A percentile compares a stretch with the other conserved stretches of the same genome.
Conservation (phyloP, 2,329 filamentous ascomycete species). For the Penicillium sp. region DNA sequence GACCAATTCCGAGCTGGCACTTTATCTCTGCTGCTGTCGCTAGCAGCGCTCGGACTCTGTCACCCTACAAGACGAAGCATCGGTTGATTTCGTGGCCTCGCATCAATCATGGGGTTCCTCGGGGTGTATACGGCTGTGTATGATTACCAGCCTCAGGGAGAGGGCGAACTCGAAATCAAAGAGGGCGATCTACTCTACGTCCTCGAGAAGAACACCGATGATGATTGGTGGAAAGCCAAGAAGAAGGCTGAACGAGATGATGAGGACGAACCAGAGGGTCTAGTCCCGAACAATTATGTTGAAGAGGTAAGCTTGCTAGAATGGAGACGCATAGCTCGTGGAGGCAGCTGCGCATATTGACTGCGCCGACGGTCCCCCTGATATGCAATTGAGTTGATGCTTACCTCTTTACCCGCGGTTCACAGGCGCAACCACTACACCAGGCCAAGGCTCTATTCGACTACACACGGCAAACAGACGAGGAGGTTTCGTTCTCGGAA, state of each 20-base stretch:
- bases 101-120: slow-evolving; percentile 75
- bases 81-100: slow-evolving; percentile 1
- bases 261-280: slow-evolving; percentile 84
- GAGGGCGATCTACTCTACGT: slow-evolving; percentile 91
- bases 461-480: slow-evolving; percentile 94
- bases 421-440: slow-evolving; percentile 64
- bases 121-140: slow-evolving; percentile 89
- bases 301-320: slow-evolving; percentile 68
- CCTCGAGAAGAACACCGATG: slow-evolving; percentile 75
- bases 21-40: slow-evolving; percentile 11
- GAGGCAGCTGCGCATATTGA: neutral
- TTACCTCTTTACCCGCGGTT: slow-evolving; percentile 12
- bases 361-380: neutral
- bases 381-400: slow-evolving; percentile 9
- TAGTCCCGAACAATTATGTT: slow-evolving; percentile 94
- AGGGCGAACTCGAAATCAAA: slow-evolving; percentile 78
- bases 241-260: slow-evolving; percentile 82
- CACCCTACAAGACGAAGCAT: slow-evolving; percentile 2
- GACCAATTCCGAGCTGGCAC: slow-evolving; percentile 14
- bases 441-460: slow-evolving; percentile 95
- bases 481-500: slow-evolving; percentile 94
- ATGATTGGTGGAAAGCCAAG: slow-evolving; percentile 96
- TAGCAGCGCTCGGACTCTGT: slow-evolving; percentile 10
- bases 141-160: slow-evolving; percentile 85
- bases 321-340: neutral